Evolutionary conservation across 1,139 yeast genomes (phyloP).

Genomic region (Suhomyces chickasaworum): DNA sequence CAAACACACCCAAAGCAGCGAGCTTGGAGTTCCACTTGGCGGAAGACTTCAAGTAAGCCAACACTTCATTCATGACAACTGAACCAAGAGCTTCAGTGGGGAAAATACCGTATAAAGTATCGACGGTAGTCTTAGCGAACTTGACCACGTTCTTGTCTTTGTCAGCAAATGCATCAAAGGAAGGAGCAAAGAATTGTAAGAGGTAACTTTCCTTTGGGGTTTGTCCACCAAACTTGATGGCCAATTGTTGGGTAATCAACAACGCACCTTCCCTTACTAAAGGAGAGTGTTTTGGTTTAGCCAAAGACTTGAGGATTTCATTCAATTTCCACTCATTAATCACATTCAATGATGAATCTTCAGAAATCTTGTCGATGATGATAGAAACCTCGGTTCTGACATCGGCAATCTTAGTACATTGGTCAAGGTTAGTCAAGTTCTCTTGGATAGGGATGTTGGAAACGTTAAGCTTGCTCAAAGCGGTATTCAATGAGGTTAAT

Average conservation of each 20-base stretch:
- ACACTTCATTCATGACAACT: slow-evolving; percentile 60
- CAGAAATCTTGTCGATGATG: slow-evolving; percentile 51
- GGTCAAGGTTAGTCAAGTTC: slow-evolving; percentile 55
- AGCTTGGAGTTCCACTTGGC: slow-evolving; percentile 94
- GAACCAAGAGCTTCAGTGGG: slow-evolving; percentile 82
- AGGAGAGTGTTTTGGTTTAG: slow-evolving; percentile 73
- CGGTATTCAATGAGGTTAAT: slow-evolving; percentile 66
- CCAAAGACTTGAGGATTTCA: slow-evolving; percentile 63
- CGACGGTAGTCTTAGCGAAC: slow-evolving; percentile 73
- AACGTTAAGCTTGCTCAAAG: slow-evolving; percentile 61
- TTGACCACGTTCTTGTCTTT: slow-evolving; percentile 85
- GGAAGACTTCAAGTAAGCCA: slow-evolving; percentile 69
- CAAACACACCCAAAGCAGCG: slow-evolving; percentile 74
- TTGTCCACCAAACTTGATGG: slow-evolving; percentile 63
- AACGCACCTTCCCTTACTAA: slow-evolving; percentile 76
- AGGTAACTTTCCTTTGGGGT: slow-evolving; percentile 78
- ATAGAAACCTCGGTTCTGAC: slow-evolving; percentile 61
- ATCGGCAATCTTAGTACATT: slow-evolving; percentile 62
- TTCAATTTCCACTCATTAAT: slow-evolving; percentile 66
- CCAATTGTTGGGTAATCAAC: slow-evolving; percentile 67
- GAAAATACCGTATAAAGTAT: slow-evolving; percentile 65
- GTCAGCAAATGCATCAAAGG: slow-evolving; percentile 72
- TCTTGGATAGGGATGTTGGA: slow-evolving; percentile 70
- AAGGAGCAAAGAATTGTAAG: slow-evolving; percentile 55
- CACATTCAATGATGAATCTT: slow-evolving; percentile 43